Percentiles rank a stretch among this genome's conserved stretches.
Evolutionary conservation across 352 stramenopile species (phyloP).

Genomic region (Globisporangium spiculum): DNA sequence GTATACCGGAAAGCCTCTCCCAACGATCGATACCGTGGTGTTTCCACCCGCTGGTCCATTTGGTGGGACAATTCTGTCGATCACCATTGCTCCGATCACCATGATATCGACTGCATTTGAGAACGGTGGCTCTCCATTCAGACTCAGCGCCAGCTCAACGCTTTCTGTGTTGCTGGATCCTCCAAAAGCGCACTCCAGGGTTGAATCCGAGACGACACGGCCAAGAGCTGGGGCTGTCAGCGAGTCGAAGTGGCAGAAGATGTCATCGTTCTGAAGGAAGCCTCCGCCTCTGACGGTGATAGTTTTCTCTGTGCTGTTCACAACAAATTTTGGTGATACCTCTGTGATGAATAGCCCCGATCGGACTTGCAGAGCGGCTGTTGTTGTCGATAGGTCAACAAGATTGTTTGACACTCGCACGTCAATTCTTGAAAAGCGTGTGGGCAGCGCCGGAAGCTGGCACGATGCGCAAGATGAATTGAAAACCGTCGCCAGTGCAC

Average conservation of each 20-base stretch:
- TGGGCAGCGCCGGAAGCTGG: neutral
- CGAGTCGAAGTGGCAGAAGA: constrained; percentile 3
- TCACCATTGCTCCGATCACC: constrained; percentile 1
- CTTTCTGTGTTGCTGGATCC: neutral
- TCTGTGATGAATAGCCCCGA: neutral
- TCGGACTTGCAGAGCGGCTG: neutral
- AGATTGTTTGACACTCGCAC: neutral
- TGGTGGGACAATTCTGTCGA: constrained; percentile 4
- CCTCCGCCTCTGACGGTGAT: neutral
- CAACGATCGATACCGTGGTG: neutral
- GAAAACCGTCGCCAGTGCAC: neutral
- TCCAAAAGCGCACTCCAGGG: neutral
- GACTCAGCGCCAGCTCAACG: neutral
- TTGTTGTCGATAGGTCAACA: neutral
- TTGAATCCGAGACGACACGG: constrained; percentile 8
- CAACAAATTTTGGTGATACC: constrained; percentile 5
- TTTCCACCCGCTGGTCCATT: neutral
- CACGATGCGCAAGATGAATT: neutral
- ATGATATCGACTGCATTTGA: constrained; percentile 5
- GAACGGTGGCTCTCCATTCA: neutral
- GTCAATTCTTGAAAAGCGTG: neutral
- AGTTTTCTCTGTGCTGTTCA: neutral
- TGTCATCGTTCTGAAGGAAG: neutral
- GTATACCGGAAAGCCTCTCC: neutral
- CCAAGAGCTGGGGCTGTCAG: neutral